phyloP scores from a whole-genome alignment of 192 early-diverging fungal genomes.

The Geranomyces variabilis region DNA sequence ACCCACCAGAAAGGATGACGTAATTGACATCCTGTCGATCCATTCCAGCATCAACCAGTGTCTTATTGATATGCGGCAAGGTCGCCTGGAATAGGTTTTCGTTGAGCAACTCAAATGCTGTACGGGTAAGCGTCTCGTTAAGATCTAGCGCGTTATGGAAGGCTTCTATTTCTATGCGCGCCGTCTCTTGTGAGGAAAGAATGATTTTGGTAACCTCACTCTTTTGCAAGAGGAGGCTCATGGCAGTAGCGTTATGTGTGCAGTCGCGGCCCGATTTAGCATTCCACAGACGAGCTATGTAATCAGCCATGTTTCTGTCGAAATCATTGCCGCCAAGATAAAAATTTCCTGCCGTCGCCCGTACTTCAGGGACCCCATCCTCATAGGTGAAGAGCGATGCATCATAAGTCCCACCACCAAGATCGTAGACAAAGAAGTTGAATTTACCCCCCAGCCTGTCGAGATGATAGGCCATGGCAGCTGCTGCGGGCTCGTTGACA shows the following conservation, averaged over 20 bases:
- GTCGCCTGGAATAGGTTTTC: constrained; percentile 86
- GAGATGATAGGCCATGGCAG: constrained; percentile 95
- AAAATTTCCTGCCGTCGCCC: constrained; percentile 95
- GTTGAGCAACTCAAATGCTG: constrained; percentile 92
- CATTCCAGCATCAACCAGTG: too few species aligned
- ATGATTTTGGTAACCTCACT: too few species aligned
- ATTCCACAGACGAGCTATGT: constrained; percentile 94
- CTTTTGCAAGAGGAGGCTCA: constrained; percentile 94
- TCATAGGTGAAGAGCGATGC: constrained; percentile 93
- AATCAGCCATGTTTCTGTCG: constrained; percentile 92
- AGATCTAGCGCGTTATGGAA: constrained; percentile 90
- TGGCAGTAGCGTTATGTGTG: constrained; percentile 80
- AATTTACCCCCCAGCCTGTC: constrained; percentile 87
- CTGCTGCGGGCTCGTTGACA: constrained; percentile 92
- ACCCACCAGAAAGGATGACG: constrained; percentile 91
- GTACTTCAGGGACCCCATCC: constrained; percentile 94
- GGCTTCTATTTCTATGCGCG: too few species aligned
- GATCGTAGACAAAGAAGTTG: constrained; percentile 94
- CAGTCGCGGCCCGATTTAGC: constrained; percentile 97
- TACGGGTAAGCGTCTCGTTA: constrained; percentile 88
- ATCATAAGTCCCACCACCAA: constrained; percentile 97
- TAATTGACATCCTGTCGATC: constrained; percentile 86
- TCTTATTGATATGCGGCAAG: constrained; percentile 88
- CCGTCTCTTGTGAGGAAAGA: too few species aligned
- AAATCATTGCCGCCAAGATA: constrained; percentile 93